A percentile compares a stretch with the other conserved stretches of the same genome.
Conservation (phyloP, 2,329 filamentous ascomycete genomes). For the Knoxdaviesia capensis region DNA sequence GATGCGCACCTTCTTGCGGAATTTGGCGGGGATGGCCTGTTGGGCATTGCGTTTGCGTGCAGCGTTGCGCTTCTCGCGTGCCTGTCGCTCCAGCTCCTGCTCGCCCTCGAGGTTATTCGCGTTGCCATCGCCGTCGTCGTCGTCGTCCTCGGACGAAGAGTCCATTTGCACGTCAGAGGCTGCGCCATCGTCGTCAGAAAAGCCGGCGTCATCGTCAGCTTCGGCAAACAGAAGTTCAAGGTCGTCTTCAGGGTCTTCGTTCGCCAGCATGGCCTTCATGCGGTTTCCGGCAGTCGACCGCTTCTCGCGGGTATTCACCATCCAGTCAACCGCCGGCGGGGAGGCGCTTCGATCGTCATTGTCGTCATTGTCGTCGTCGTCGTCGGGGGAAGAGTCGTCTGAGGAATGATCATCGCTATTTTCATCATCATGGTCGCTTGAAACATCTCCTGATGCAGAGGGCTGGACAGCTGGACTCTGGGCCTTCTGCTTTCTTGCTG, state of each 20-base stretch:
- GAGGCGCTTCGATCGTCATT: slow-evolving; percentile 3
- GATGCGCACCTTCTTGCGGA: slow-evolving; percentile 60
- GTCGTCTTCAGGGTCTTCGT: slow-evolving; percentile 48
- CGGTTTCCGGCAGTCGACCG: slow-evolving; percentile 71
- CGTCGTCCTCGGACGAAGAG: slow-evolving; percentile 67
- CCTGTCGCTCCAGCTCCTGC: slow-evolving; percentile 62
- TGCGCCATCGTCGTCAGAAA: slow-evolving; percentile 46
- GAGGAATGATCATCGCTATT: not conserved
- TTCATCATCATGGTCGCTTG: too few relatives aligned
- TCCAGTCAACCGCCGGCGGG: slow-evolving; percentile 34
- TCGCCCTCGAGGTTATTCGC: slow-evolving; percentile 66
- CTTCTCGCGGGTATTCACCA: slow-evolving; percentile 52
- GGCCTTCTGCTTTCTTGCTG: too few relatives aligned
- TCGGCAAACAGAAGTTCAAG: slow-evolving; percentile 61
- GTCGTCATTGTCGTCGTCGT: not conserved
- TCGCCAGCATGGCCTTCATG: slow-evolving; percentile 58
- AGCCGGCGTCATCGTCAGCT: slow-evolving; percentile 46
- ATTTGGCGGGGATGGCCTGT: slow-evolving; percentile 49
- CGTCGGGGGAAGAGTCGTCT: not conserved
- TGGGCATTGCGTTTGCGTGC: slow-evolving; percentile 66
- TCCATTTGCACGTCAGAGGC: slow-evolving; percentile 69
- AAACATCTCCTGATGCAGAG: too few relatives aligned
- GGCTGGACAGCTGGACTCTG: too few relatives aligned
- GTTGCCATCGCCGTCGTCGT: slow-evolving; percentile 39
- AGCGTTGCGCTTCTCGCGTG: slow-evolving; percentile 43